A percentile compares a stretch with the other conserved stretches of the same genome.
These are phyloP conservation scores for Talaromyces liani DNA, from an alignment of 495 filamentous ascomycete species.

Conservation along the genomic window DNA sequence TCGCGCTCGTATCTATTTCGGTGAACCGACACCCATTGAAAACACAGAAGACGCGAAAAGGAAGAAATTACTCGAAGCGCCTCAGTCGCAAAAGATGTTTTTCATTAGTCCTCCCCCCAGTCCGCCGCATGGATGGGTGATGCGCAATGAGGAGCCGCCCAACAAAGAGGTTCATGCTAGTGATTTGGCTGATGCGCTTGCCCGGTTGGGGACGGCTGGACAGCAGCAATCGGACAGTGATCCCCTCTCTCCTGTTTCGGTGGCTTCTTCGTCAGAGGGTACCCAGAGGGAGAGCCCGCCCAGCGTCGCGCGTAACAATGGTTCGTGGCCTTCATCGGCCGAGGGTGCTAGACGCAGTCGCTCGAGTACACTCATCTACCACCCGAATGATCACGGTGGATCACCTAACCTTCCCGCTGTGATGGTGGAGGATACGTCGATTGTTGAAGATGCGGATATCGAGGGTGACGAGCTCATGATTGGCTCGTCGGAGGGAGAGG, in stretches of 20 bases:
- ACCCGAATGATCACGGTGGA: conserved; percentile 65
- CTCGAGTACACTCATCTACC: conserved; percentile 66
- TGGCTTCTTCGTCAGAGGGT: conserved; percentile 24
- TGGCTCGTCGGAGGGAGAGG: conserved; percentile 25
- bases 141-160: conserved; percentile 80
- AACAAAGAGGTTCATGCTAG: conserved; percentile 91
- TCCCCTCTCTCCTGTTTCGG: conserved; percentile 29
- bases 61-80: conserved; percentile 62
- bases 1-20: conserved; percentile 79
- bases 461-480: conserved; percentile 34
- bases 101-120: conserved; percentile 92
- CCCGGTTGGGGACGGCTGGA: conserved; percentile 49
- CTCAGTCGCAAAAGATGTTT: conserved; percentile 84
- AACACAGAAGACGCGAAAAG: conserved; percentile 44
- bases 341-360: conserved; percentile 39
- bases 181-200: conserved; percentile 75
- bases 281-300: not conserved
- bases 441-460: conserved; percentile 39
- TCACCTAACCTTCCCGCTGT: conserved; percentile 80
- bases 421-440: conserved; percentile 81
- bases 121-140: conserved; percentile 90
- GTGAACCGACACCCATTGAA: conserved; percentile 61
- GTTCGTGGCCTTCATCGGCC: conserved; percentile 28
- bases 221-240: conserved; percentile 17
- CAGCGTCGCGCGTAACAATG: conserved; percentile 18